Base-by-base conservation (phyloP, 345 rosid species). In the Eutrema heterophyllum region DNA sequence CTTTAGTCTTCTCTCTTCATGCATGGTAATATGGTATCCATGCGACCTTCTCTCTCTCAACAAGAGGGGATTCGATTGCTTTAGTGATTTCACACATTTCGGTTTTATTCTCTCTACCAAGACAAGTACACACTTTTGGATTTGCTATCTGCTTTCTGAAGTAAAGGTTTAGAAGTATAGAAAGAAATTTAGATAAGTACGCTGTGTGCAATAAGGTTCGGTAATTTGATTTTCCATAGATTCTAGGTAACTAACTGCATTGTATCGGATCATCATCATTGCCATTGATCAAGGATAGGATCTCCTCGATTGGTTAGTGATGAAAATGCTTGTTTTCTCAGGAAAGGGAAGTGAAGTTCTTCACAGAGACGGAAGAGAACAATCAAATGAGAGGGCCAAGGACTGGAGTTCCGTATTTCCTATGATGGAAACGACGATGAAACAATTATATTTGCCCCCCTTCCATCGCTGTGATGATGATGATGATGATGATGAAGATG, bases 361-460 rank as follows among this genome's bases (percentile, higher is more conserved):
- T 95, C 84, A 92, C 97, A 3, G 97, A 95, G 85, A 95, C 99
- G 0, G 99, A 95, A 77, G 99, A 95, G 87, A 95, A 95, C 85
- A 90, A 88, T 77, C 99, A 92, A 82, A 95, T 92, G 99, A 90
- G 99, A 82, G 99, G 99, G 67, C 99, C 99, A 27, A 85, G 99
- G 85, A 87, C 88, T 49, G 97, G 99, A 58, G 97, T 95, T 63
- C 97, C 99, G 2, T 95, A 95, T 81, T 95, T 95, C 91, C 83
- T 95, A 54, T 91, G 78, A 88, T 78, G 60, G 21, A 29, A 57
- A 29, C 29, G 9, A 53, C 4, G 27, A 51, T 30, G 14, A 59
- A 35, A 36, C 56, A 41, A 59, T 40, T 50, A 56, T 27, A 59
- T 14, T 30, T 29, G 40, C 38, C 33, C 61, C 33, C 40, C 14